These are phyloP conservation scores for Amphichorda felina DNA, from an alignment of 2,329 filamentous ascomycete genomes.

Conservation along the genomic window DNA sequence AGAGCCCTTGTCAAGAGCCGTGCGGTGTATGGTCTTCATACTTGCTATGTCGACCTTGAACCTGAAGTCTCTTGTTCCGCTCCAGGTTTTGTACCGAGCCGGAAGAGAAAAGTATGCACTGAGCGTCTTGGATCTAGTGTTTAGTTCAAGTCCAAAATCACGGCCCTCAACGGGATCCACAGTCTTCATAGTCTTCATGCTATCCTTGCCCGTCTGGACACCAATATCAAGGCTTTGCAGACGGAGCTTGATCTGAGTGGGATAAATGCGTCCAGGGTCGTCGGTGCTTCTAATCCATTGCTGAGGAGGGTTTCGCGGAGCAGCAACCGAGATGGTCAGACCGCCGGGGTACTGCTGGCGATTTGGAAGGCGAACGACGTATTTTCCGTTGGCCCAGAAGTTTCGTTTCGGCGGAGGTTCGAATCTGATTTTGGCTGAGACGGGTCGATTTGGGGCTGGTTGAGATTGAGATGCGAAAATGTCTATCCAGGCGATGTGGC, in stretches of 20 bases:
- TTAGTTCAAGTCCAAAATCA: slow-evolving; percentile 15
- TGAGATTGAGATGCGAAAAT: slow-evolving; percentile 28
- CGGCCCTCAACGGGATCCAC: slow-evolving; percentile 6
- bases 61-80: slow-evolving; percentile 20
- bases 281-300: neutral
- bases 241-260: neutral
- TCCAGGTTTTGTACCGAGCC: slow-evolving; percentile 5
- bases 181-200: slow-evolving; percentile 49
- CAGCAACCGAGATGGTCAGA: slow-evolving; percentile 6
- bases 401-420: slow-evolving; percentile 37
- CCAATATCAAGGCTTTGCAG: slow-evolving; percentile 47
- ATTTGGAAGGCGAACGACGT: slow-evolving; percentile 13
- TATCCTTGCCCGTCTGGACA: slow-evolving; percentile 35
- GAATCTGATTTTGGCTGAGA: slow-evolving; percentile 38
- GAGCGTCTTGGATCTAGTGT: slow-evolving; percentile 15
- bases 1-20: slow-evolving; percentile 9
- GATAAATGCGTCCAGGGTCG: neutral
- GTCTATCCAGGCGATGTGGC: slow-evolving; percentile 43
- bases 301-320: neutral
- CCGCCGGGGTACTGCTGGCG: slow-evolving; percentile 7
- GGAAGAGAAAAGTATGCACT: slow-evolving; percentile 16
- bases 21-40: slow-evolving; percentile 29
- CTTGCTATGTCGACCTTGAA: slow-evolving; percentile 31
- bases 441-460: slow-evolving; percentile 7
- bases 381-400: slow-evolving; percentile 35